Percentiles rank a stretch among this genome's conserved stretches.
Evolutionary conservation across 768 basidiomycete species (phyloP).

Genomic region (Naganishia vaughanmartiniae): DNA sequence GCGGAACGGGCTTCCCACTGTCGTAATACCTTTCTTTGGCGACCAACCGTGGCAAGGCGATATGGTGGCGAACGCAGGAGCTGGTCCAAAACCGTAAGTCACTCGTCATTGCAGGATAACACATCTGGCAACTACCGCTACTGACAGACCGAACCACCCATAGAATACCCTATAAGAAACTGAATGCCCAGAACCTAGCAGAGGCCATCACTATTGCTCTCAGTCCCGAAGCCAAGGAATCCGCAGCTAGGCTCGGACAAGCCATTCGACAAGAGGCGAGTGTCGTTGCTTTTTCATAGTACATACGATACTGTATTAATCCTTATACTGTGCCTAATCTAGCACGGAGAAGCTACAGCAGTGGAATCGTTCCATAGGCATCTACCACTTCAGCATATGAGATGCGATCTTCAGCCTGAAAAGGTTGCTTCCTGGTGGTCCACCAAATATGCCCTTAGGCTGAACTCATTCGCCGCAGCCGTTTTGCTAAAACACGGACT

Average conservation of each 20-base stretch:
- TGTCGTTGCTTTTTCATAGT: not conserved
- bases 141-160: not conserved
- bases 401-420: slow-evolving; percentile 61
- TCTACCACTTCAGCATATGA: slow-evolving; percentile 29
- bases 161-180: slow-evolving; percentile 58
- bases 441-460: slow-evolving; percentile 55
- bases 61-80: slow-evolving; percentile 65
- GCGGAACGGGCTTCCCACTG: slow-evolving; percentile 61
- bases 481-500: slow-evolving; percentile 42
- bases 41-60: slow-evolving; percentile 61
- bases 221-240: slow-evolving; percentile 57
- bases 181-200: slow-evolving; percentile 58
- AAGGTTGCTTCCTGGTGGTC: slow-evolving; percentile 64
- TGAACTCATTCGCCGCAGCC: slow-evolving; percentile 62
- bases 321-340: not conserved
- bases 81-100: slow-evolving; percentile 59
- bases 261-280: slow-evolving; percentile 59
- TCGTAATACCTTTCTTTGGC: slow-evolving; percentile 67
- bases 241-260: slow-evolving; percentile 58
- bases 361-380: slow-evolving; percentile 25
- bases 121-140: not conserved
- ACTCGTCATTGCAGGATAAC: too few species aligned
- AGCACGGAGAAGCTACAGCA: slow-evolving; percentile 56
- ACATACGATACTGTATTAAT: slow-evolving; percentile 29
- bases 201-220: slow-evolving; percentile 60